These are phyloP conservation scores for Wickerhamiella parazyma DNA, from an alignment of 805 yeast species.

Conservation along the genomic window DNA sequence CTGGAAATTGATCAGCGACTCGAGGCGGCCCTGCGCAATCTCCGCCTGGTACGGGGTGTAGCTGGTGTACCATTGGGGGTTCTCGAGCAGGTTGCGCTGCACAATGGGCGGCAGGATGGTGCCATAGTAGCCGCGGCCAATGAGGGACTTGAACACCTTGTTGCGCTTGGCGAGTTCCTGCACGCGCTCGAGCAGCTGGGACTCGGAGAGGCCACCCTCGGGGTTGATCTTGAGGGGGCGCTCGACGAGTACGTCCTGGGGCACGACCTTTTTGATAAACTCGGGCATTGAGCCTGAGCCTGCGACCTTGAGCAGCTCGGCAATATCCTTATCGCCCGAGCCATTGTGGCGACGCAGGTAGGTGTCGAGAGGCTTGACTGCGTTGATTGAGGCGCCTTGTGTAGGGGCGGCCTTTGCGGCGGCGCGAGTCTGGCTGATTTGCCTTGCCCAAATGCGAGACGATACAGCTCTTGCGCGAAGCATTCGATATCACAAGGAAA, in stretches of 20 bases:
- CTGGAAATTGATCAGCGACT: constrained; percentile 79
- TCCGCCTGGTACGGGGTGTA: constrained; percentile 99
- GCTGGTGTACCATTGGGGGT: constrained; percentile 97
- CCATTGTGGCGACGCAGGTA: constrained; percentile 89
- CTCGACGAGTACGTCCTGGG: constrained; percentile 56
- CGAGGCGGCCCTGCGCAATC: constrained; percentile 91
- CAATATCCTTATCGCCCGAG: constrained; percentile 50
- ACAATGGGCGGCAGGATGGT: constrained; percentile 84
- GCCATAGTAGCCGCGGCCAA: constrained; percentile 92
- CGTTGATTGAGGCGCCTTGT: constrained; percentile 5
- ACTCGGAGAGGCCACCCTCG: constrained; percentile 60
- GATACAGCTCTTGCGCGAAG: not conserved
- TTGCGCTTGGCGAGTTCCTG: constrained; percentile 61
- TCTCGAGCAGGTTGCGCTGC: constrained; percentile 80
- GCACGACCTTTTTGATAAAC: constrained; percentile 63
- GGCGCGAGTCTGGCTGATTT: not conserved
- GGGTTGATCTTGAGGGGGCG: constrained; percentile 60
- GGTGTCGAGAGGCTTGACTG: constrained; percentile 45
- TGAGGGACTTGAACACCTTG: constrained; percentile 56
- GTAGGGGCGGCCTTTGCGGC: not conserved
- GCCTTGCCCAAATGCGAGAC: not conserved
- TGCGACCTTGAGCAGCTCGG: constrained; percentile 48
- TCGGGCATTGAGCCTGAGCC: constrained; percentile 56
- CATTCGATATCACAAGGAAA: not conserved
- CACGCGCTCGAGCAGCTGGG: constrained; percentile 60